Evolutionary conservation across 371 early-diverging fungal species (phyloP), one percentile per base, ranked within the genome.

Genomic region (Mucor lusitanicus): DNA sequence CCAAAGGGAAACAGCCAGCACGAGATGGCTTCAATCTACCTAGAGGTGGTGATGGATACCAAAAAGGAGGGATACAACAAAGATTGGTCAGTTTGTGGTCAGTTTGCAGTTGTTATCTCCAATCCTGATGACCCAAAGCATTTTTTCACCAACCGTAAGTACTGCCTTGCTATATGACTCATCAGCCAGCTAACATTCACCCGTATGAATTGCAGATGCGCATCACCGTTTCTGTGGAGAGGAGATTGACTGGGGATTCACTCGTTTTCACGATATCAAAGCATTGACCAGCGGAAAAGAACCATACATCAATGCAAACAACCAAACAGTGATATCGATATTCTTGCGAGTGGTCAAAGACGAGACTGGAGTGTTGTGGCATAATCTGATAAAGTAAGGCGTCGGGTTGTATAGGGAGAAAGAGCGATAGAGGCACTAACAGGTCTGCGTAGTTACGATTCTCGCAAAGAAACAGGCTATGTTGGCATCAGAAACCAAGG

Each of bases 401-500:
- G 70, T 79, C 65, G 86, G 93, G 33, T 3, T 33, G 7, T 89
- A 94, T 85, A 69, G 70, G 86, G 3, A 28, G 13, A 28, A 4
- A 12, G 7, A 13, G 12, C 9, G 27, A 1, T 25, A 9, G 15
- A 23, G 7, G 11, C 19, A 39, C 13, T 61, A 57, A 21, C 27
- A 7, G 35, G 56, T 9, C 40, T 64, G 30, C 17, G 11, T 44
- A 90, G 90, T 74, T 95, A 90, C 68, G 93, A 94, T 76, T 93
- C 97, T 54, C 93, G 92, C 76, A 85, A 87, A 63, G 88, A 91
- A 74, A 97, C 97, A 21, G 98, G 99, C 13, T 93, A 87, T 72
- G 94, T 98, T 35, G 99, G 99, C 1, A 81, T 99, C 66, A 88
- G 89, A 63, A 99, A 99, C 81, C 97, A 99, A 72, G 99, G 99